Evolutionary conservation across 1,139 yeast species (phyloP).

Genomic region (Debaryomyces robertsiae): DNA sequence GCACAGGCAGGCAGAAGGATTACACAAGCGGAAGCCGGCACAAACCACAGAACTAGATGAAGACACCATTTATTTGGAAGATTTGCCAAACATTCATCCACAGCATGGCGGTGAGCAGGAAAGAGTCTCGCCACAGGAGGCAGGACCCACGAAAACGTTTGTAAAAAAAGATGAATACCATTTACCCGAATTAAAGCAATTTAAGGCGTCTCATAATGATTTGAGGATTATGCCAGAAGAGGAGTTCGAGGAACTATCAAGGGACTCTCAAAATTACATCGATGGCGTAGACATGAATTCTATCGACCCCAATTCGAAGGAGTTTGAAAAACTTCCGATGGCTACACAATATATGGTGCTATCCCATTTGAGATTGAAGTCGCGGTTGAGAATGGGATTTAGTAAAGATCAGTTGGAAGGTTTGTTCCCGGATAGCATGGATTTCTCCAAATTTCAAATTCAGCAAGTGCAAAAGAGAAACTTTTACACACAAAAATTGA

Average conservation of each 20-base stretch:
- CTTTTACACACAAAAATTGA: conserved; percentile 80
- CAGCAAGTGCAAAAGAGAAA: conserved; percentile 91
- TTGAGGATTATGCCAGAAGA: conserved; percentile 73
- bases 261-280: conserved; percentile 63
- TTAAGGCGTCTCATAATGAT: conserved; percentile 51
- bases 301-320: conserved; percentile 69
- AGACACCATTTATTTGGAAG: conserved; percentile 41
- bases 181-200: conserved; percentile 62
- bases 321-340: conserved; percentile 67
- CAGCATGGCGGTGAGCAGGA: conserved; percentile 12
- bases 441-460: conserved; percentile 90
- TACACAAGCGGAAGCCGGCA: conserved; percentile 11
- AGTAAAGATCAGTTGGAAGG: conserved; percentile 80
- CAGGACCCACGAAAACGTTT: conserved; percentile 19
- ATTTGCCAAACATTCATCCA: conserved; percentile 37
- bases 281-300: conserved; percentile 71
- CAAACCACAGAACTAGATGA: conserved; percentile 12
- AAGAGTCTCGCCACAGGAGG: conserved; percentile 15
- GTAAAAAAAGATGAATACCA: conserved; percentile 76
- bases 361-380: conserved; percentile 77
- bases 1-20: conserved; percentile 55
- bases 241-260: conserved; percentile 64
- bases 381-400: conserved; percentile 94
- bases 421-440: conserved; percentile 82
- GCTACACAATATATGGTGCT: conserved; percentile 87